Percentiles rank a stretch among this genome's conserved stretches.
These are phyloP conservation scores for Crepidotus variabilis DNA, from an alignment of 768 basidiomycete species.

Conservation along the genomic window DNA sequence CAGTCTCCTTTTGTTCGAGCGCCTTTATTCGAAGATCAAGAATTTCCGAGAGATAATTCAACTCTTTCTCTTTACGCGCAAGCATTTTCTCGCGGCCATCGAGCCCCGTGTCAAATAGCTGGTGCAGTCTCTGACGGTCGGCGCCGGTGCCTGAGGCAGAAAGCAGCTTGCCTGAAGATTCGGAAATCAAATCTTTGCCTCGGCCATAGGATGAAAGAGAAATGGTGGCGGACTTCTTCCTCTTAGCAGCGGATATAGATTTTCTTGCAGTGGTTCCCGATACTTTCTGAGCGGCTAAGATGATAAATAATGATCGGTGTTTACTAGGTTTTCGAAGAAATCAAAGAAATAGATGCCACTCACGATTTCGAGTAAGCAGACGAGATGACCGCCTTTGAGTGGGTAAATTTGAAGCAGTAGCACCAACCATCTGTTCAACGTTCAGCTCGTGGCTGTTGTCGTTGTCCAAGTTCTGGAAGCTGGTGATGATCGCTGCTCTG, in stretches of 20 bases:
- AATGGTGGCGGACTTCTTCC: slow-evolving; percentile 11
- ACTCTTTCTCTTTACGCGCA: slow-evolving; percentile 35
- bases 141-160: slow-evolving; percentile 17
- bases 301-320: slow-evolving; percentile 2
- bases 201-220: slow-evolving; percentile 13
- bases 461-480: slow-evolving; percentile 6
- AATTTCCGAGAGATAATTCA: slow-evolving; percentile 29
- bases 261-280: slow-evolving; percentile 13
- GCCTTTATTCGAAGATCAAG: slow-evolving; percentile 37
- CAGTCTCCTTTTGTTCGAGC: slow-evolving; percentile 40
- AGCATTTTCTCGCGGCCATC: slow-evolving; percentile 33
- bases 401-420: slow-evolving; percentile 10
- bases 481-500: background rate
- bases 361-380: slow-evolving; percentile 19
- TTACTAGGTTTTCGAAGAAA: background rate
- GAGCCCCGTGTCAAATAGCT: slow-evolving; percentile 15
- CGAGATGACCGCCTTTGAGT: slow-evolving; percentile 26
- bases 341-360: slow-evolving; percentile 13
- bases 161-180: slow-evolving; percentile 12
- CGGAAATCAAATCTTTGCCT: slow-evolving; percentile 14
- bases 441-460: background rate
- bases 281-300: slow-evolving; percentile 19
- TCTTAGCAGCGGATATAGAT: slow-evolving; percentile 16
- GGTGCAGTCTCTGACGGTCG: slow-evolving; percentile 32
- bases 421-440: background rate